Base-by-base conservation (phyloP, 1,284 basidiomycete species). In the Erythrobasidium hasegawianum region DNA sequence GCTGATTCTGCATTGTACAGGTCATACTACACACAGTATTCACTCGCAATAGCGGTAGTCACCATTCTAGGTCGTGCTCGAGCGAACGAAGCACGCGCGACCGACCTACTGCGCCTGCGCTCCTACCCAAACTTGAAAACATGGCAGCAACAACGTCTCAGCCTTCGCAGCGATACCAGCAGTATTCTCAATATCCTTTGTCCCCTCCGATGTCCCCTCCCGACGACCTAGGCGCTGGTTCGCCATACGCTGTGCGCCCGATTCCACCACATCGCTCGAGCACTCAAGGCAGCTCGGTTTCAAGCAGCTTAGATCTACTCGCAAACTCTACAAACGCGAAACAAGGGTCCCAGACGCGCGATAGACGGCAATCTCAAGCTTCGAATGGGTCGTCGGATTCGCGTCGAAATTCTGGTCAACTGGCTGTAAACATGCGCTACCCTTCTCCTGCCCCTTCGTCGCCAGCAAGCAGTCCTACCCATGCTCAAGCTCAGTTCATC, bases 401-500 rank as follows among this genome's bases (percentile, higher is more conserved):
- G 26, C 61, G 61, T 49, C 50, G 61, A n/a, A 64, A 64, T 26
- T 56, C 53, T 16, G 38, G 33, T 27, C 41, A 45, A n/a, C 27
- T 45, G 7, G 26, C 9, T 29, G 26, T 18, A 20, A 18, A 40
- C 50, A 38, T 38, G 20, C 27, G 16, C 54, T 52, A 57, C 47
- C 56, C 62, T 50, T 65, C 62, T 1, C 56, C 62, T 27, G 43
- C 62, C 49, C 62, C 56, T 40, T 52, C 55, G 16, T 53, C 62
- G 39, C 62, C 62, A 40, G 62, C 62, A 47, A 45, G 33, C 24
- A 27, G 33, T n/a, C 62, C 62, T 33, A 65, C 62, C n/a, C 49
- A 65, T 47, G 62, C 40, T 24, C 45, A 57, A 8, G 62, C 55
- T 41, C 62, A 57, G 39, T 65, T 65, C 62, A 49, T 64, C n/a